These are phyloP conservation scores for Umbelopsis isabellina DNA, from an alignment of 192 early-diverging fungal species.

Conservation along the genomic window DNA sequence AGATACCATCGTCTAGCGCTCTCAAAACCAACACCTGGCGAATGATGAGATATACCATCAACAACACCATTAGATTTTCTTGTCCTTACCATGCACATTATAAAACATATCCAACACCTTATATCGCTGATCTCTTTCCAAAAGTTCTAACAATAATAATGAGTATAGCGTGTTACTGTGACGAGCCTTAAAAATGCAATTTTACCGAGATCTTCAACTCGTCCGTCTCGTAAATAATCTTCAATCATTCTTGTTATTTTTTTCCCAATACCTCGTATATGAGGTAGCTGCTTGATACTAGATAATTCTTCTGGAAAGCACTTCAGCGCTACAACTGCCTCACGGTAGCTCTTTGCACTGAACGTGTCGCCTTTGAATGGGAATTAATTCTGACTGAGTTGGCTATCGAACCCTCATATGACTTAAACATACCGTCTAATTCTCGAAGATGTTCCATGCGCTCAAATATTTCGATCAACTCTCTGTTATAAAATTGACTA, in stretches of 20 bases:
- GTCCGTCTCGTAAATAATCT: not conserved
- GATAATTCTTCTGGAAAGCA: not conserved
- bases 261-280: not conserved
- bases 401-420: not conserved
- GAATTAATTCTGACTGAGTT: not conserved
- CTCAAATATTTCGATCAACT: not conserved
- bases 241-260: conserved; percentile 7
- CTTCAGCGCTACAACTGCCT: conserved; percentile 4
- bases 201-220: not conserved
- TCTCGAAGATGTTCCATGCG: conserved; percentile 11
- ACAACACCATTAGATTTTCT: too few relatives aligned
- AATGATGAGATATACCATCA: not conserved
- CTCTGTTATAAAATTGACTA: not conserved
- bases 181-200: not conserved
- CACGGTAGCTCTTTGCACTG: not conserved
- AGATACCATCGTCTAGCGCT: not conserved
- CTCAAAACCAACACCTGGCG: conserved; percentile 1
- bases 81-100: conserved; percentile 4
- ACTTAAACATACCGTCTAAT: not conserved
- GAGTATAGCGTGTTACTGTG: not conserved
- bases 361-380: not conserved
- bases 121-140: not conserved
- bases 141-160: not conserved
- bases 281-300: not conserved
- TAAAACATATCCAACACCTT: conserved; percentile 10